These are phyloP conservation scores for Alternaria triticimaculans DNA, from an alignment of 2,329 filamentous ascomycete genomes.

Conservation along the genomic window DNA sequence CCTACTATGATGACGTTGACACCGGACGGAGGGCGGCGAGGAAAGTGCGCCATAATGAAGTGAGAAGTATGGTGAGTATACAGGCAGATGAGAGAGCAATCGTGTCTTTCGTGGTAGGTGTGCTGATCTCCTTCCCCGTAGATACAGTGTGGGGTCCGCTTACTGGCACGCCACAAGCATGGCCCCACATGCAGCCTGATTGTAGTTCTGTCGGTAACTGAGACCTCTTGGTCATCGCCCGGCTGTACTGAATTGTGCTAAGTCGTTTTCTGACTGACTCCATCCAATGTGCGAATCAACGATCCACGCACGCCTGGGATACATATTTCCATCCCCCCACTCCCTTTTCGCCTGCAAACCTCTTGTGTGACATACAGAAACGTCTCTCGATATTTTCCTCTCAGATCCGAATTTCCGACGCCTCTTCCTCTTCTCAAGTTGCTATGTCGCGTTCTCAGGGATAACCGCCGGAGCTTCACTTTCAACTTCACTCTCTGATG, in stretches of 20 bases:
- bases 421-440: neutral
- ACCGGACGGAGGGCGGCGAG: slow-evolving; percentile 25
- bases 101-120: neutral
- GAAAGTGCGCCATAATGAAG: slow-evolving; percentile 19
- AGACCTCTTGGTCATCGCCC: neutral
- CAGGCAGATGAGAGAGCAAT: neutral
- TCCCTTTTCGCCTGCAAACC: neutral
- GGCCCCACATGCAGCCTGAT: slow-evolving; percentile 11
- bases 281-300: neutral
- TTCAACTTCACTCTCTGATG: neutral
- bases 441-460: neutral
- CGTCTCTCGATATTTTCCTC: neutral
- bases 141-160: slow-evolving; percentile 5
- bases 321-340: neutral
- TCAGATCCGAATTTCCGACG: neutral
- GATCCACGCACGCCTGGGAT: neutral
- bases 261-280: neutral
- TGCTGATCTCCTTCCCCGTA: neutral
- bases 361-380: neutral
- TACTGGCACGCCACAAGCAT: neutral
- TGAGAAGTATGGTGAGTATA: neutral
- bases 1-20: slow-evolving; percentile 57
- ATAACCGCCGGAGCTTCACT: neutral
- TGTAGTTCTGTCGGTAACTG: neutral
- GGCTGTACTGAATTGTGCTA: neutral